Base-by-base conservation (phyloP, 2,329 filamentous ascomycete genomes). In the Fusarium tjaetaba region DNA sequence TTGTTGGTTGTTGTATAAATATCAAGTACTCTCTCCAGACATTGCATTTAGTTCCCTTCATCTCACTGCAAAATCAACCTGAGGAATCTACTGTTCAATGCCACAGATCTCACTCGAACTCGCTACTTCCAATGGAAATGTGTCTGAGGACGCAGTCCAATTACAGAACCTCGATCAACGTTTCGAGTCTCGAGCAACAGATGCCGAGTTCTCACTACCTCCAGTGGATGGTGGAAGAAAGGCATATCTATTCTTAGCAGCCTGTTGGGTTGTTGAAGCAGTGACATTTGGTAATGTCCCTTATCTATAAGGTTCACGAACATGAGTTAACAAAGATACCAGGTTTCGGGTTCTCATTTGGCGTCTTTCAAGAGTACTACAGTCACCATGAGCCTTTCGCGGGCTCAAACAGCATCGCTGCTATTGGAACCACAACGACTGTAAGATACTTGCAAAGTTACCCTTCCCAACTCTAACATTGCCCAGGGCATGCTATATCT, bases 311-410 rank as follows among this genome's bases (percentile, higher is more conserved):
- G 15, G 32, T 34, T 34, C 32, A 34, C 14, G 32, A 34, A 34
- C 32, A 34, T 8, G 14, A 8, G 2, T 32, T 49, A 13, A 58
- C 10, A 48, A 24, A 9, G 1, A 2, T 5, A 41, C 9, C 9
- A 91, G 90, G 90, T 3, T 91, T 92, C 60, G 87, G 89, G 1
- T 89, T 90, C 64, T 86, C 89, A 1, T 93, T 90, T 75, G 91
- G 91, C 42, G 86, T 93, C 32, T 92, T 93, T 75, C 90, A 92
- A 76, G 85, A 89, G 49, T 90, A 91, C 80, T 93, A 93, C 79
- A 86, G 83, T 34, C 85, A 83, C 4, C 85, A 90, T 57, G 84
- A 85, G 15, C 87, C 88, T 5, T 92, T 92, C 63, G 80, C 81
- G 9, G 84, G 84, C 4, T 83, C 84, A 0, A 82, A 83, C 45